These are phyloP conservation scores for Prosopis cineraria DNA, from an alignment of 306 rosid species.

Conservation along the genomic window DNA sequence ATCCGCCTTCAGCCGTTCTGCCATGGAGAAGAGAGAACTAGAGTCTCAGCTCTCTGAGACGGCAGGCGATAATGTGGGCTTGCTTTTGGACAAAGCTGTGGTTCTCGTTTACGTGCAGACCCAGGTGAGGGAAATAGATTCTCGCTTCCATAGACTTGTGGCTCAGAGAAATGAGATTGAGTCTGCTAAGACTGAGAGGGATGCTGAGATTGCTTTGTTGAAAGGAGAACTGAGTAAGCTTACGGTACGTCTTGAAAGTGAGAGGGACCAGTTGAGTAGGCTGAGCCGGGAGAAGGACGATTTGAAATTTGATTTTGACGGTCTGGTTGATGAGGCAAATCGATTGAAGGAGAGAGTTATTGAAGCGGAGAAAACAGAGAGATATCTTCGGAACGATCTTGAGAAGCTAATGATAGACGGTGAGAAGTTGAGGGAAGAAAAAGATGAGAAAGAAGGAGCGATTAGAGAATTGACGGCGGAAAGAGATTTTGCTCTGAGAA, in stretches of 20 bases:
- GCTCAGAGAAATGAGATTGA: slow-evolving; percentile 46
- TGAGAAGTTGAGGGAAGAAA: slow-evolving; percentile 36
- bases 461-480: slow-evolving; percentile 40
- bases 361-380: slow-evolving; percentile 45
- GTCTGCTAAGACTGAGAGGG: slow-evolving; percentile 32
- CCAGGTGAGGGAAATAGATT: slow-evolving; percentile 47
- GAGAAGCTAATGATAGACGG: slow-evolving; percentile 38
- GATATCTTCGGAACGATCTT: slow-evolving; percentile 19
- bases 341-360: slow-evolving; percentile 41
- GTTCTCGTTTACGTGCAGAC: slow-evolving; percentile 37
- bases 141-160: slow-evolving; percentile 15
- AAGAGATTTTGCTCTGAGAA: slow-evolving; percentile 44
- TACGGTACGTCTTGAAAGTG: slow-evolving; percentile 33
- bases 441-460: slow-evolving; percentile 32
- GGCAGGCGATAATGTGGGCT: slow-evolving; percentile 24
- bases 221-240: slow-evolving; percentile 36
- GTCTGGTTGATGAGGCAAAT: slow-evolving; percentile 31
- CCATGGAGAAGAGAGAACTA: slow-evolving; percentile 36
- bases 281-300: slow-evolving; percentile 55
- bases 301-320: slow-evolving; percentile 29
- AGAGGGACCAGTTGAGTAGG: slow-evolving; percentile 33
- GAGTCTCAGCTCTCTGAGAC: slow-evolving; percentile 32
- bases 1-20: slow-evolving; percentile 34
- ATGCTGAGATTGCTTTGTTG: slow-evolving; percentile 42
- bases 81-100: slow-evolving; percentile 50